Percentiles rank a stretch among this genome's conserved stretches.
phyloP scores from a whole-genome alignment of 2,329 filamentous ascomycete genomes.

The Pseudohalonectria lignicola region DNA sequence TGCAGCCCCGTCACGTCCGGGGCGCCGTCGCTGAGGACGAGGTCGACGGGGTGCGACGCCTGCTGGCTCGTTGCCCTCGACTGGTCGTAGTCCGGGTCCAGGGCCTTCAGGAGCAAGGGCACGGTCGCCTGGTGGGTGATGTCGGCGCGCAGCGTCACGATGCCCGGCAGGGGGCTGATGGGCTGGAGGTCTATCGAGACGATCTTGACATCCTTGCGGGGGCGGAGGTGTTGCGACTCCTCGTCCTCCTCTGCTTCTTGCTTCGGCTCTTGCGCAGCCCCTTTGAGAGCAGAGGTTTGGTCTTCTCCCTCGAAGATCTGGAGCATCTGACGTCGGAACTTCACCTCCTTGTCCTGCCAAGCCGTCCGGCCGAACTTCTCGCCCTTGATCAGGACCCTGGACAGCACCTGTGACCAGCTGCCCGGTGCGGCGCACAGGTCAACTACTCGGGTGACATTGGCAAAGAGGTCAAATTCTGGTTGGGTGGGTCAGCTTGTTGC shows the following conservation, averaged over 20 bases:
- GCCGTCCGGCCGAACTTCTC: constrained; percentile 79
- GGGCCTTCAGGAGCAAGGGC: constrained; percentile 71
- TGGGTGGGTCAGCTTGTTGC: not conserved
- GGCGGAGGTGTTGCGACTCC: constrained; percentile 15
- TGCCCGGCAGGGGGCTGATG: constrained; percentile 86
- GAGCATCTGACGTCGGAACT: constrained; percentile 50
- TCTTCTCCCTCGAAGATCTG: constrained; percentile 28
- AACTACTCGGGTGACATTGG: constrained; percentile 81
- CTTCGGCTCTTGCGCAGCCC: constrained; percentile 9
- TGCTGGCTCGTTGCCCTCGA: constrained; percentile 31
- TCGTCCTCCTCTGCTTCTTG: constrained; percentile 13
- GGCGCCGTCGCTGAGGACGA: constrained; percentile 90
- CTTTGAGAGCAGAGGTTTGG: too few species aligned
- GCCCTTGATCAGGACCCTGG: constrained; percentile 83
- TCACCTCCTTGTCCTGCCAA: constrained; percentile 75
- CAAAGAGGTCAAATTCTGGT: constrained; percentile 85
- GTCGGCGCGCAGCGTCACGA: constrained; percentile 84
- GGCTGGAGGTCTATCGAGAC: constrained; percentile 94
- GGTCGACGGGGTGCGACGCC: constrained; percentile 70
- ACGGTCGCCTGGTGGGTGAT: constrained; percentile 97
- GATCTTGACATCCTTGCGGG: constrained; percentile 72
- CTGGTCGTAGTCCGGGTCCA: constrained; percentile 59
- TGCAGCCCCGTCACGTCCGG: constrained; percentile 95
- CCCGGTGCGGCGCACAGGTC: constrained; percentile 93
- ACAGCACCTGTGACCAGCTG: constrained; percentile 95